A percentile compares a stretch with the other conserved stretches of the same genome.
Conservation (phyloP, 2,329 filamentous ascomycete species). For the Trichoderma simmonsii region DNA sequence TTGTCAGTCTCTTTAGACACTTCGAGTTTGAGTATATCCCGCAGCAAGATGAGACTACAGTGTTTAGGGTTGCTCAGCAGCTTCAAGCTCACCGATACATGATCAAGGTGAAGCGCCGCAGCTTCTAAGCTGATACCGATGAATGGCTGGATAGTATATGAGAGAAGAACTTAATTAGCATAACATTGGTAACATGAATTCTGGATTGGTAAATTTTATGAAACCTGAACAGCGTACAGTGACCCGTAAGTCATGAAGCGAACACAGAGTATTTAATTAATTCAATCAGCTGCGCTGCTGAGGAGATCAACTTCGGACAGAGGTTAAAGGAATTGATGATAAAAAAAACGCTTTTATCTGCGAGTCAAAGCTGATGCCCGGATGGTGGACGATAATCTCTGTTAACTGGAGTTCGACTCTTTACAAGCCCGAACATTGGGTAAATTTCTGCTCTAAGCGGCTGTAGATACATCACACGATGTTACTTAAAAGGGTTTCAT, state of each 20-base stretch:
- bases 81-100: neutral
- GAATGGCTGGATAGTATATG: neutral
- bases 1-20: neutral
- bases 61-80: neutral
- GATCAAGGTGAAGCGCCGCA: neutral
- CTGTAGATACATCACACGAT: slow-evolving; percentile 19
- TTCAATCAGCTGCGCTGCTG: too few species aligned
- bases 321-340: too few species aligned
- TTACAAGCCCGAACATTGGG: slow-evolving; percentile 18
- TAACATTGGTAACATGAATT: neutral
- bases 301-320: too few species aligned
- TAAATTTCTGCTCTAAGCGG: slow-evolving; percentile 18
- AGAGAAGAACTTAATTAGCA: neutral
- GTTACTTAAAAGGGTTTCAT: slow-evolving; percentile 23
- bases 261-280: too few species aligned
- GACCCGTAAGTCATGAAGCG: too few species aligned
- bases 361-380: too few species aligned
- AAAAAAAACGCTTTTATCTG: too few species aligned
- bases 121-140: neutral
- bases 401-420: too few species aligned
- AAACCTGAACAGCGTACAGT: too few species aligned
- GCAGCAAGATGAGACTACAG: neutral
- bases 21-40: neutral
- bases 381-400: too few species aligned
- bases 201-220: neutral